Conservation (phyloP, 140 eudicot species). For the Anethum foeniculum region DNA sequence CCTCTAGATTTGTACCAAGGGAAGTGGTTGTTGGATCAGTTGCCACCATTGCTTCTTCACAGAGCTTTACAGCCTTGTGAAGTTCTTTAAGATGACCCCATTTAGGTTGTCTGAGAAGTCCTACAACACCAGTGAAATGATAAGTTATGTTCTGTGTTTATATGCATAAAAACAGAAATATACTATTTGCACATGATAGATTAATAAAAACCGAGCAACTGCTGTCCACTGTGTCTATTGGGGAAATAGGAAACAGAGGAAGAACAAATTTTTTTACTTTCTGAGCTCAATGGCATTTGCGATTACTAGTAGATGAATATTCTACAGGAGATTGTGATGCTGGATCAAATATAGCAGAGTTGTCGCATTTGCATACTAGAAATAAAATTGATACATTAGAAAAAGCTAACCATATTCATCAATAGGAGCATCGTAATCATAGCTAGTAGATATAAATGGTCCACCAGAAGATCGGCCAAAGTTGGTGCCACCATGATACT, state of each 20-base stretch:
- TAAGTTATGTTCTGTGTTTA: constrained; percentile 19
- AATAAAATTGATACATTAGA: background rate
- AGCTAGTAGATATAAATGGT: constrained; percentile 33
- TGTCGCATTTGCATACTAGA: background rate
- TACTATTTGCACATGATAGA: background rate
- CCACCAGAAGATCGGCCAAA: constrained; percentile 41
- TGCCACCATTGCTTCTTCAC: constrained; percentile 81
- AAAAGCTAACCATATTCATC: constrained; percentile 34
- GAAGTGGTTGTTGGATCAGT: constrained; percentile 69
- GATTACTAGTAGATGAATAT: background rate
- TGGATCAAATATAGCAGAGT: background rate
- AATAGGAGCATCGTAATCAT: constrained; percentile 36
- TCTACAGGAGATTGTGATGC: background rate
- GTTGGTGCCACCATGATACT: constrained; percentile 45
- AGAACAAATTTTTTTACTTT: background rate
- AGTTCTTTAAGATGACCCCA: constrained; percentile 90
- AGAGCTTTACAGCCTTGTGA: constrained; percentile 84
- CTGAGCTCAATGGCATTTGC: background rate
- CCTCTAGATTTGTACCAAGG: constrained; percentile 79
- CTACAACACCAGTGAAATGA: constrained; percentile 23
- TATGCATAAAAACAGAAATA: background rate
- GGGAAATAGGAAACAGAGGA: background rate
- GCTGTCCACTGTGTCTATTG: background rate
- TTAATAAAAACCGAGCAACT: background rate
- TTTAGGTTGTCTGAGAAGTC: constrained; percentile 79